These are phyloP conservation scores for Pseudogymnoascus sp. DNA, from an alignment of 2,329 filamentous ascomycete species.

Conservation along the genomic window DNA sequence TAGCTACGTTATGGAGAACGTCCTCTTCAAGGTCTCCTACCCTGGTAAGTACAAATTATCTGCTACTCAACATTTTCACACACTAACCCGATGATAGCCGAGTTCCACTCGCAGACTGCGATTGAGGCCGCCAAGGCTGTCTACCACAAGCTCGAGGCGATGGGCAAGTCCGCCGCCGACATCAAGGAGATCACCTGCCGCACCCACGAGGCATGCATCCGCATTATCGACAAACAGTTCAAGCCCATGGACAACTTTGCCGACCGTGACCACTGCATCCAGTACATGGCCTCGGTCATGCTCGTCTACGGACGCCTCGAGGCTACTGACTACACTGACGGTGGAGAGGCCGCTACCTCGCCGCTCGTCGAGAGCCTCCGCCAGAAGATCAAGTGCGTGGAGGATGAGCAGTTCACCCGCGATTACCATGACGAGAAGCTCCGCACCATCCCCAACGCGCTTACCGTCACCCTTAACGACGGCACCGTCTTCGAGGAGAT, in stretches of 20 bases:
- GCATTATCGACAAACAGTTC: slow-evolving; percentile 99
- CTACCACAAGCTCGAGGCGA: slow-evolving; percentile 69
- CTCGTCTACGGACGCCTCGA: slow-evolving; percentile 90
- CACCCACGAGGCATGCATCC: slow-evolving; percentile 95
- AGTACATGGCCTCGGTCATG: slow-evolving; percentile 98
- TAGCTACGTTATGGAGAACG: slow-evolving; percentile 99
- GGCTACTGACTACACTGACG: slow-evolving; percentile 89
- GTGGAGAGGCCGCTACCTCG: slow-evolving; percentile 83
- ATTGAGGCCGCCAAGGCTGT: slow-evolving; percentile 91
- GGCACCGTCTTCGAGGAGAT: slow-evolving; percentile 87
- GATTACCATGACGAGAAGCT: slow-evolving; percentile 94
- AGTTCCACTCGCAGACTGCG: slow-evolving; percentile 98
- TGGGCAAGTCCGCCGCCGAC: slow-evolving; percentile 87
- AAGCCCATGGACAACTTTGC: slow-evolving; percentile 99
- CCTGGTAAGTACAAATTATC: slow-evolving; percentile 54
- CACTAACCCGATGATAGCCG: slow-evolving; percentile 46
- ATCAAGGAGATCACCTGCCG: slow-evolving; percentile 91
- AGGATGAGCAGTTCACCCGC: slow-evolving; percentile 87
- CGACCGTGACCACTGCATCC: slow-evolving; percentile 98
- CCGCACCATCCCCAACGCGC: slow-evolving; percentile 93
- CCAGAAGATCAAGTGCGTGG: slow-evolving; percentile 90
- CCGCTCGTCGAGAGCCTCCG: slow-evolving; percentile 84
- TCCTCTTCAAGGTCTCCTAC: slow-evolving; percentile 99
- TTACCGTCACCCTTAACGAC: slow-evolving; percentile 91
- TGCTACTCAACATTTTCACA: not conserved